phyloP scores from a whole-genome alignment of 768 basidiomycete genomes.

The Melanogaster broomeanus region DNA sequence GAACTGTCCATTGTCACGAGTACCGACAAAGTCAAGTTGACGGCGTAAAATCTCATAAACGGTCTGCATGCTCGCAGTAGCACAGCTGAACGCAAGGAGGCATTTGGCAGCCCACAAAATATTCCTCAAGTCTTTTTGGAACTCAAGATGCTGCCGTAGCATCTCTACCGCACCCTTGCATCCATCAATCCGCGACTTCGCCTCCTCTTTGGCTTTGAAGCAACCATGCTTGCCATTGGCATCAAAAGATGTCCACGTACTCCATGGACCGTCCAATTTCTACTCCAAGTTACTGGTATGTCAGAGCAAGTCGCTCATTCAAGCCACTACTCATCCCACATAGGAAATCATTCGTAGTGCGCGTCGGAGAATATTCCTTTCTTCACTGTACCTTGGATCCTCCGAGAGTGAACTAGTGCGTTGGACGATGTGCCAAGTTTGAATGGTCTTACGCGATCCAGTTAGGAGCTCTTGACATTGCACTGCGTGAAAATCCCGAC shows the following conservation, averaged over 20 bases:
- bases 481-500: slow-evolving; percentile 57
- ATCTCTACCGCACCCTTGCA: slow-evolving; percentile 33
- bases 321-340: neutral
- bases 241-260: slow-evolving; percentile 50
- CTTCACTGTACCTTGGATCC: slow-evolving; percentile 85
- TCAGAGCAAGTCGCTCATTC: slow-evolving; percentile 3
- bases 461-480: slow-evolving; percentile 66
- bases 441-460: slow-evolving; percentile 33
- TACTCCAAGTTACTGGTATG: slow-evolving; percentile 55
- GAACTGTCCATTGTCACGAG: slow-evolving; percentile 12
- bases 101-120: neutral
- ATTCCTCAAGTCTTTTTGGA: slow-evolving; percentile 2
- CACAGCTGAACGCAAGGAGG: slow-evolving; percentile 4
- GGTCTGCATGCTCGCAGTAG: slow-evolving; percentile 4
- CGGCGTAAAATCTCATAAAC: neutral
- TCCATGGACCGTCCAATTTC: slow-evolving; percentile 61
- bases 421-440: slow-evolving; percentile 8
- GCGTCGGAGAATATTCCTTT: slow-evolving; percentile 79
- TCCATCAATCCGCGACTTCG: slow-evolving; percentile 40
- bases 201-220: slow-evolving; percentile 33
- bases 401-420: slow-evolving; percentile 79
- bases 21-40: neutral
- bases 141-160: slow-evolving; percentile 30
- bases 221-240: slow-evolving; percentile 53
- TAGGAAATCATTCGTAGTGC: slow-evolving; percentile 83